Conservation (phyloP, 306 rosid genomes). For the Abrus pulchellus region DNA sequence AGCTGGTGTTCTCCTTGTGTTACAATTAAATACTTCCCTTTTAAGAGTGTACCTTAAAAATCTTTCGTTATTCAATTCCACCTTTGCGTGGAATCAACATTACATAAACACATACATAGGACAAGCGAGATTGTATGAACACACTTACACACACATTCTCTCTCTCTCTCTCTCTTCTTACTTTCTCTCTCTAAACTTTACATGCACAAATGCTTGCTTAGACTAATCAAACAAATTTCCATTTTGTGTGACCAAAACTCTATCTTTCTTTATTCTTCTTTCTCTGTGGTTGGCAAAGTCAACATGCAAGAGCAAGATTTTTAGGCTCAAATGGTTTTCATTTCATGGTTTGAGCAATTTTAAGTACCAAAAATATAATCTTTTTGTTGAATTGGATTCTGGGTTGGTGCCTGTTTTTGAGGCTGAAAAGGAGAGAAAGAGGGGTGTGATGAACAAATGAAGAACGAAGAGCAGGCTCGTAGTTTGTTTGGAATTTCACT, state of each 20-base stretch:
- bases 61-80: conserved; percentile 10
- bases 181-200: conserved; percentile 45
- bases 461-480: conserved; percentile 80
- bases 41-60: conserved; percentile 16
- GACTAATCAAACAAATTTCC: conserved; percentile 43
- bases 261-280: background rate
- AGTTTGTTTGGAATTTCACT: conserved; percentile 92
- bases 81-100: conserved; percentile 39
- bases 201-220: conserved; percentile 42
- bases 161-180: conserved; percentile 36
- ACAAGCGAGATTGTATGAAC: conserved; percentile 9
- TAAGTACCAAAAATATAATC: background rate
- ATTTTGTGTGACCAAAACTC: conserved; percentile 13
- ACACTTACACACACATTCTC: background rate
- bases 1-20: background rate
- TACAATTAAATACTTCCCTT: conserved; percentile 3
- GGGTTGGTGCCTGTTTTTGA: conserved; percentile 23
- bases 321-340: background rate
- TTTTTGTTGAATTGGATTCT: conserved; percentile 45
- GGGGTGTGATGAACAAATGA: conserved; percentile 56
- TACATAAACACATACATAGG: conserved; percentile 7
- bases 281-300: conserved; percentile 46
- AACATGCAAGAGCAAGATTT: conserved; percentile 71
- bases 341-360: conserved; percentile 20
- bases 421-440: conserved; percentile 3